A percentile compares a stretch with the other conserved stretches of the same genome.
phyloP scores from a whole-genome alignment of 441 rosid species.

The Jatropha multifida region DNA sequence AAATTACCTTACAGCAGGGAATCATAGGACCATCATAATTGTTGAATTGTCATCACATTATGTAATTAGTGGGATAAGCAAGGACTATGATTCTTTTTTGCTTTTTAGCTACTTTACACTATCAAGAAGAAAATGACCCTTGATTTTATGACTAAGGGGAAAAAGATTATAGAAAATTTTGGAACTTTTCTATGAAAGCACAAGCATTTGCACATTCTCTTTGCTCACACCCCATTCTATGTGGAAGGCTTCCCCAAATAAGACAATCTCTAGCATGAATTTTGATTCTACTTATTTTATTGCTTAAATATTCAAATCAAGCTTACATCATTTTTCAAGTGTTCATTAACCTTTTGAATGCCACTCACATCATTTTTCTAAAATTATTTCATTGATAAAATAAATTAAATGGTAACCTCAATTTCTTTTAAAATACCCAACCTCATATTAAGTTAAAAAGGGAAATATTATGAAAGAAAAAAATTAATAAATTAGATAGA shows the following conservation, averaged over 20 bases:
- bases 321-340: neutral
- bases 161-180: neutral
- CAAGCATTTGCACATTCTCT: slow-evolving; percentile 11
- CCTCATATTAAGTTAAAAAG: no score
- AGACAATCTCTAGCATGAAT: neutral
- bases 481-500: neutral
- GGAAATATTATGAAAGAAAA: no score
- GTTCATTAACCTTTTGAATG: neutral
- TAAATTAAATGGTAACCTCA: no score
- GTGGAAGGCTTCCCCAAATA: slow-evolving; percentile 1
- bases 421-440: no score
- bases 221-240: neutral
- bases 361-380: neutral
- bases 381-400: no score
- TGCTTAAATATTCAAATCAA: neutral
- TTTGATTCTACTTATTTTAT: neutral
- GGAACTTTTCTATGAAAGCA: slow-evolving; percentile 22
- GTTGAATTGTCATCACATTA: slow-evolving; percentile 10
- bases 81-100: neutral
- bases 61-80: slow-evolving; percentile 3
- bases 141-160: slow-evolving; percentile 17
- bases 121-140: slow-evolving; percentile 31
- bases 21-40: slow-evolving; percentile 16
- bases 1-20: neutral
- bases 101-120: slow-evolving; percentile 13